These are phyloP conservation scores for Cyclotella baltica DNA, from an alignment of 108 stramenopile genomes.

Conservation along the genomic window DNA sequence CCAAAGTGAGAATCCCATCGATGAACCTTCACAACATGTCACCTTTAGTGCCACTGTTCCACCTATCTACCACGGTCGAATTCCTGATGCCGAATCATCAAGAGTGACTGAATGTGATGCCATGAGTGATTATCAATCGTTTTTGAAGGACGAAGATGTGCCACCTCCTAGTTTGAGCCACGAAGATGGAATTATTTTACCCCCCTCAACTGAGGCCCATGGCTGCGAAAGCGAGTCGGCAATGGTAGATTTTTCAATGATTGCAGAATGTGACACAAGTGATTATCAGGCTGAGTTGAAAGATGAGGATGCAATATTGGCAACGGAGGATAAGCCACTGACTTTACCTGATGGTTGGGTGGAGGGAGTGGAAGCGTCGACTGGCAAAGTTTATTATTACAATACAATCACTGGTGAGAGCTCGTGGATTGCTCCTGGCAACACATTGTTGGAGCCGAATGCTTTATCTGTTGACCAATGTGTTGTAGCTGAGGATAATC, in stretches of 20 bases:
- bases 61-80: constrained; percentile 32
- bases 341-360: constrained; percentile 67
- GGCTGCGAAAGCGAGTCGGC: constrained; percentile 12
- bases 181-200: background rate
- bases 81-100: constrained; percentile 37
- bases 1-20: constrained; percentile 19
- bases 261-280: constrained; percentile 23
- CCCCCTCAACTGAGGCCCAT: background rate
- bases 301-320: constrained; percentile 8
- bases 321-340: background rate
- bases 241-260: constrained; percentile 25
- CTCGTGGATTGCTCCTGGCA: constrained; percentile 62
- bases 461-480: background rate
- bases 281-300: constrained; percentile 23
- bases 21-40: background rate
- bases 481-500: background rate
- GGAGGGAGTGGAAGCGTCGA: constrained; percentile 55
- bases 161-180: background rate
- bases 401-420: constrained; percentile 47
- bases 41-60: constrained; percentile 28
- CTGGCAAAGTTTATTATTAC: constrained; percentile 67
- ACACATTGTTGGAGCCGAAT: background rate
- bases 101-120: constrained; percentile 41
- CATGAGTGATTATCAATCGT: constrained; percentile 43
- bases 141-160: constrained; percentile 37